A percentile compares a stretch with the other conserved stretches of the same genome.
Evolutionary conservation across 306 rosid genomes (phyloP).

Genomic region (Vigna hirtella): DNA sequence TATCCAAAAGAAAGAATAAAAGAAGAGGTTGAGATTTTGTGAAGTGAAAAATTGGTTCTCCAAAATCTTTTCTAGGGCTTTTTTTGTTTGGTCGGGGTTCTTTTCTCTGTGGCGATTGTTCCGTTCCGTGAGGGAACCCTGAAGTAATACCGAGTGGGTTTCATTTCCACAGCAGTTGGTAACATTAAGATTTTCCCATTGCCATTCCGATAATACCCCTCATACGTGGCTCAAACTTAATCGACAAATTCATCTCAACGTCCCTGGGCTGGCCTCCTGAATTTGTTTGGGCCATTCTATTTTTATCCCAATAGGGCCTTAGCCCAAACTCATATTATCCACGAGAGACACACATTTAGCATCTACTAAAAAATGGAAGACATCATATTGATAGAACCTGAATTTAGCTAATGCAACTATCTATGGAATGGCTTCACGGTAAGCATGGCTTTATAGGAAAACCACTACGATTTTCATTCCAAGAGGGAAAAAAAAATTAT

Average conservation of each 20-base stretch:
- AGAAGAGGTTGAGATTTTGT: constrained; percentile 10
- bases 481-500: too few species aligned
- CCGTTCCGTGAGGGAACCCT: constrained; percentile 37
- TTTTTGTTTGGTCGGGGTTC: constrained; percentile 36
- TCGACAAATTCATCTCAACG: not conserved
- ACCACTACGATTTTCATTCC: too few species aligned
- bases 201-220: constrained; percentile 47
- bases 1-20: constrained; percentile 32
- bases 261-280: not conserved
- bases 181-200: constrained; percentile 17
- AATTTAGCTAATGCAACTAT: too few species aligned
- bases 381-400: too few species aligned
- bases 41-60: constrained; percentile 31
- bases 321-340: too few species aligned
- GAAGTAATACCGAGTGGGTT: constrained; percentile 28
- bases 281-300: not conserved
- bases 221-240: constrained; percentile 28
- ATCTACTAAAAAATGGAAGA: too few species aligned
- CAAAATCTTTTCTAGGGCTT: constrained; percentile 53
- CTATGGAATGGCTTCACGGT: too few species aligned
- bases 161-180: constrained; percentile 20
- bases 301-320: too few species aligned
- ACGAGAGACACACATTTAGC: too few species aligned
- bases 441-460: too few species aligned
- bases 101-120: constrained; percentile 27